Base-by-base conservation (phyloP, 495 filamentous ascomycete genomes). In the Lindgomyces ingoldianus region DNA sequence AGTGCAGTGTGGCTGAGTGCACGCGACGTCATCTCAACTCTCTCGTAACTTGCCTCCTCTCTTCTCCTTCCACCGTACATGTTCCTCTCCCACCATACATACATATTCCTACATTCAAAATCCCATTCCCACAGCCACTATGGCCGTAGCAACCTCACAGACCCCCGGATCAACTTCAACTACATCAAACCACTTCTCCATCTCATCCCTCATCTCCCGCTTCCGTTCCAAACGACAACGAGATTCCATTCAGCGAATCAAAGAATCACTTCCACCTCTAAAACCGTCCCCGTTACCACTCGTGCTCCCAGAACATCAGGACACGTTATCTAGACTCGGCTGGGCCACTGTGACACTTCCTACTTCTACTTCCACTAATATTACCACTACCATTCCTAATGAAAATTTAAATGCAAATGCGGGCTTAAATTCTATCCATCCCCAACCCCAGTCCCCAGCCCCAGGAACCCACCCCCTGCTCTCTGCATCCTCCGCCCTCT, bases 341-440 rank as follows among this genome's bases (percentile, higher is more conserved):
- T 71, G 68, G 68, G 62, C 68, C 18, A 64, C 61, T 3, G 39
- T 71, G 8, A 68, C 68, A 52, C 68, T 71, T 26, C 68, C 68
- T n/a, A n/a, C n/a, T n/a, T n/a, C n/a, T n/a, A n/a, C n/a, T n/a
- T n/a, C n/a, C n/a, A n/a, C n/a, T n/a, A n/a, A n/a, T n/a, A 4
- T 45, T 42, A 36, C 48, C 49, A 22, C 16, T 50, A 1, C 36
- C 42, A 41, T n/a, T 27, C 53, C 41, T n/a, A 39, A 24, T 27
- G 19, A 6, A 24, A 14, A 19, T 30, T 2, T 30, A 49, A 25
- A 49, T 11, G 8, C 21, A 6, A 19, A 2, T 27, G 36, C 26
- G 1, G 11, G 6, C 12, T 9, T 6, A 64, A 36, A 25, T 26
- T n/a, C 27, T 29, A 2, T 14, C 36, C 41, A 25, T 39, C 22